Percentiles rank a stretch among this genome's conserved stretches.
These are phyloP conservation scores for Cyberlindnera petersonii DNA, from an alignment of 805 yeast species.

Conservation along the genomic window DNA sequence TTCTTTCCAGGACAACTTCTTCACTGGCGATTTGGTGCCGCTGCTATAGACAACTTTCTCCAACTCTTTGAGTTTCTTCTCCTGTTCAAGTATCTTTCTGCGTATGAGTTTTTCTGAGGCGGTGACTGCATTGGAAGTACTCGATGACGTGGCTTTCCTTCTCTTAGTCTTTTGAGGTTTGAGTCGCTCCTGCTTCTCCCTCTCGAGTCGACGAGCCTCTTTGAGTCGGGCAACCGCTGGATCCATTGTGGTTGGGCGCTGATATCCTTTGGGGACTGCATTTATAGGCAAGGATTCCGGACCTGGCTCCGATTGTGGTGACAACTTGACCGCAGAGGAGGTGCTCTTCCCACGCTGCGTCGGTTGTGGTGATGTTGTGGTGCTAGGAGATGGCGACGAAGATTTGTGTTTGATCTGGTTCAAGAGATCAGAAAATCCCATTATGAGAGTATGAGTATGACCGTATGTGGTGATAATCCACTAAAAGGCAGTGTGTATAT, in stretches of 20 bases:
- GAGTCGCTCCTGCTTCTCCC: constrained; percentile 29
- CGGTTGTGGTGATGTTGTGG: not conserved
- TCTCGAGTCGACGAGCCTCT: constrained; percentile 59
- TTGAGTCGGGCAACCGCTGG: constrained; percentile 70
- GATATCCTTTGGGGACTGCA: constrained; percentile 7
- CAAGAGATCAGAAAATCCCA: constrained; percentile 22
- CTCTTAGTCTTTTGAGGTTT: constrained; percentile 5
- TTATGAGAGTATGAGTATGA: no score
- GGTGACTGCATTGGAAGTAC: constrained; percentile 1
- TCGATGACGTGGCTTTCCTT: constrained; percentile 2
- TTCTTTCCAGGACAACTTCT: constrained; percentile 50
- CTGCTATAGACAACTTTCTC: not conserved
- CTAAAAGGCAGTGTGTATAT: no score
- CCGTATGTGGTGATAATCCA: no score
- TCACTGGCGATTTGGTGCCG: constrained; percentile 25
- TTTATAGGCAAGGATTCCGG: constrained; percentile 1
- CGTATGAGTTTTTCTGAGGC: constrained; percentile 16
- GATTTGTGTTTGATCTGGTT: constrained; percentile 21
- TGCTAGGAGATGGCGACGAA: not conserved
- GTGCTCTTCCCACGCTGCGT: not conserved
- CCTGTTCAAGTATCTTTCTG: constrained; percentile 3
- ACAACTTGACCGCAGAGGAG: no score
- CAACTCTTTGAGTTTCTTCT: constrained; percentile 6
- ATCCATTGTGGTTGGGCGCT: constrained; percentile 38
- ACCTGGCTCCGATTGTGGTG: not conserved